Base-by-base conservation (phyloP, 202 grass and related monocot species). In the Miscanthus sacchariflorus region DNA sequence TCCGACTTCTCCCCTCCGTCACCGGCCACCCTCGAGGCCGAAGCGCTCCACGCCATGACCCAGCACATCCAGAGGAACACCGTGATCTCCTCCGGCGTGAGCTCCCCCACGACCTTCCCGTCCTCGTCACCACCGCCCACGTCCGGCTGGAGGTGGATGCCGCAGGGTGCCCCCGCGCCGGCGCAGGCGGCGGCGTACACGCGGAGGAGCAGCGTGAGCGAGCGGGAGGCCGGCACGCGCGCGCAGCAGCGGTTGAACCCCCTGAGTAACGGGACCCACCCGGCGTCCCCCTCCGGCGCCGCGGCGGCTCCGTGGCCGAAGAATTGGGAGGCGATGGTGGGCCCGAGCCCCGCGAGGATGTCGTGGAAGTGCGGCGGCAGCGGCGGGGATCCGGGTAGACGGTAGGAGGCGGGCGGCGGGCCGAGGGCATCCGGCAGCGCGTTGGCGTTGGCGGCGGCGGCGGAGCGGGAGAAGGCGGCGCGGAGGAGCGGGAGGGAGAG, bases 241-340 rank as follows among this genome's bases (percentile, higher is more conserved):
- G 91, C 89, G 86, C 88, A 95, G 94, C 94, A 96, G 74, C 70
- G 70, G 72, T 99, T 99, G 88, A 89, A 99, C 5, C 96, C 89
- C 58, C 18, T 80, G 68, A 99, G 88, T 81, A 99, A 99, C 48
- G 21, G 67, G 35, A 96, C 52, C 94, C 94, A 95, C 19, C 63
- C 68, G 12, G 87, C 35, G 77, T 54, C 74, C 9, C 21, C 67
- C 17, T 30, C 79, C 7, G 18, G 40, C 10, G 11, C 24, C 3
- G 24, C 23, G 43, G 19, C 66, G 13, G 33, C 5, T 0, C 69
- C 36, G 33, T 30, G 46, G 76, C 39, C 9, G 81, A 93, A 99
- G 92, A 93, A 92, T 40, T 93, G 78, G 23, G 96, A 93, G 48
- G 81, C 86, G 71, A 95, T 89, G 30, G 87, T 39, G 5, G 85